phyloP scores from a whole-genome alignment of 495 filamentous ascomycete species.

The Penicillium parvum region DNA sequence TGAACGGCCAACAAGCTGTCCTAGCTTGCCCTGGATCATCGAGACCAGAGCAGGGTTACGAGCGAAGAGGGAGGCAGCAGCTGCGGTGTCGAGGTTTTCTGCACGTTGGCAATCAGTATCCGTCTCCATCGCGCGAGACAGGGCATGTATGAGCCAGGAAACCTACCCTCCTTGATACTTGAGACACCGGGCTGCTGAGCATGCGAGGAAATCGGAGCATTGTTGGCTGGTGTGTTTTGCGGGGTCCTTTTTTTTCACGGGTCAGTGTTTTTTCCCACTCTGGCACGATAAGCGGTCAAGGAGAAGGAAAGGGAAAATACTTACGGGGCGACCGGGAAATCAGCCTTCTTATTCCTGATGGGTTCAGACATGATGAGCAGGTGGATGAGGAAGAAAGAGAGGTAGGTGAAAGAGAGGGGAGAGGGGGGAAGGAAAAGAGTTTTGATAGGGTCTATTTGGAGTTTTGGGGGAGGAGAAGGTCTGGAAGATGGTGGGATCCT shows the following conservation, averaged over 20 bases:
- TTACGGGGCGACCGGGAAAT: slow-evolving; percentile 80
- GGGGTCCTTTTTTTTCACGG: slow-evolving; percentile 61
- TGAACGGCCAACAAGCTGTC: slow-evolving; percentile 86
- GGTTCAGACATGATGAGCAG: slow-evolving; percentile 73
- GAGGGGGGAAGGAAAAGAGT: slow-evolving; percentile 34
- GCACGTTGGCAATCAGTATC: slow-evolving; percentile 17
- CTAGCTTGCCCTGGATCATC: slow-evolving; percentile 96
- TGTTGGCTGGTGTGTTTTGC: slow-evolving; percentile 90
- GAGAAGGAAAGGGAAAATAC: slow-evolving; percentile 30
- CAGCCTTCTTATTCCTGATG: slow-evolving; percentile 84
- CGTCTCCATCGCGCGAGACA: slow-evolving; percentile 4
- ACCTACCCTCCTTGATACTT: slow-evolving; percentile 95
- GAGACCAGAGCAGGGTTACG: slow-evolving; percentile 88
- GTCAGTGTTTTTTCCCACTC: slow-evolving; percentile 14
- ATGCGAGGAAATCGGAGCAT: slow-evolving; percentile 96
- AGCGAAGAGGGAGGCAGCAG: slow-evolving; percentile 87
- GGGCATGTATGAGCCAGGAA: background rate
- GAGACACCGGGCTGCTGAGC: slow-evolving; percentile 91
- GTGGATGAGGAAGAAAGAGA: slow-evolving; percentile 12
- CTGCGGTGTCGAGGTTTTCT: slow-evolving; percentile 87
- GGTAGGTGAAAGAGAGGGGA: slow-evolving; percentile 22
- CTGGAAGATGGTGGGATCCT: slow-evolving; percentile 47
- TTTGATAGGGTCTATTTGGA: slow-evolving; percentile 30
- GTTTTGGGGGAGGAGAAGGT: slow-evolving; percentile 35
- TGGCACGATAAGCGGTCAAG: slow-evolving; percentile 14